Evolutionary conservation across 208 protist species (phyloP), one percentile per base, ranked within the genome.

Genomic region (Leishmania aethiopica): DNA sequence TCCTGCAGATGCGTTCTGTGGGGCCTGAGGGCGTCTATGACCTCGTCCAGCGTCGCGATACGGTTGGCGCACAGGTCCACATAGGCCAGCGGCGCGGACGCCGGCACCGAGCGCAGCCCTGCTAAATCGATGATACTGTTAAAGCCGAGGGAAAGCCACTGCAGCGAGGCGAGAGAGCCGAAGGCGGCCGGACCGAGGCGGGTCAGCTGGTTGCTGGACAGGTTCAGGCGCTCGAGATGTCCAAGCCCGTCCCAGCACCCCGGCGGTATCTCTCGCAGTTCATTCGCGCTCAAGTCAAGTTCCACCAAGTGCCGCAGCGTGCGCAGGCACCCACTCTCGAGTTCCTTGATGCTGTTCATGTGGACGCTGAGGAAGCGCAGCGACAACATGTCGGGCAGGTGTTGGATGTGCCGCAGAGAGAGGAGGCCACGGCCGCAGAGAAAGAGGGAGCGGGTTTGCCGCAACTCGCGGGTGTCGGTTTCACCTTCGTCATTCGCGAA

Each of bases 221-320:
- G 75, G 72, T 97, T 97, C 59, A 97, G 88, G 51, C 85, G 86
- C 47, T 88, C 86, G 47, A 97, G 81, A 11, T 82, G 72, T 10
- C 71, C 55, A 22, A 95, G 91, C 17, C 90, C 88, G 15, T 79
- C 78, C 85, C 92, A 94, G 78, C 87, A 90, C 22, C 73, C 66
- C 19, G 6, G 32, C 8, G 76, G 67, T 22, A 79, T 51, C 13
- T 83, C 78, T 42, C 60, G 60, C 15, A 97, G 82, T 75, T 97
- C 94, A 75, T 97, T 97, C 49, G 87, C 92, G 80, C 92, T 96
- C 25, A 97, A 70, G 66, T 97, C 94, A 15, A 97, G 84, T 64
- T 96, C 90, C 32, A 90, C 89, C 57, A 97, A 85, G 55, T 92
- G 81, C 1, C 78, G 85, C 70, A 96, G 81, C 64, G 86, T 81